Evolutionary conservation across 352 stramenopile genomes (phyloP).

Genomic region (Thraustotheca clavata): DNA sequence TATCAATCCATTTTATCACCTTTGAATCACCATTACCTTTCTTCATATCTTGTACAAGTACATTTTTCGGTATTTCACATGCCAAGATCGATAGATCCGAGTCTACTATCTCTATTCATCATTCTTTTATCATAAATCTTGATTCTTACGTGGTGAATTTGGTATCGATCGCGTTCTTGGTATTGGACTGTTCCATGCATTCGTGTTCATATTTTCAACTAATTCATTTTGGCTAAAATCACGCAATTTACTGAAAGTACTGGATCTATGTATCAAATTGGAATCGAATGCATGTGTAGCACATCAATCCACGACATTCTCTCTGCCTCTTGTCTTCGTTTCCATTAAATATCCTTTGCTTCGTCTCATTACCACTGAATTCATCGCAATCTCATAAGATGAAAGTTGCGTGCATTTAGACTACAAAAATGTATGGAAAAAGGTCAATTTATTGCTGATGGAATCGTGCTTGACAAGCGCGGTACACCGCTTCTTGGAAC

Average conservation of each 20-base stretch:
- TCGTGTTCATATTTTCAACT: background rate
- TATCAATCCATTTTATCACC: background rate
- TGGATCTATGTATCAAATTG: background rate
- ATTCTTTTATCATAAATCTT: background rate
- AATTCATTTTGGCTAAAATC: background rate
- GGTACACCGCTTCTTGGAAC: slow-evolving; percentile 12
- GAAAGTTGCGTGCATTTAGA: background rate
- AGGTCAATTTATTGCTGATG: background rate
- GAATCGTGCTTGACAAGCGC: slow-evolving; percentile 14
- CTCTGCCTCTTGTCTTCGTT: background rate
- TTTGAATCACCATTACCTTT: background rate
- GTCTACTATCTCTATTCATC: background rate
- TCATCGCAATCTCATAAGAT: background rate
- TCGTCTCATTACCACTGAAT: background rate
- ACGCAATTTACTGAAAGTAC: background rate
- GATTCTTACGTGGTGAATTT: background rate
- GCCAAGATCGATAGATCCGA: background rate
- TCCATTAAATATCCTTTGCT: background rate
- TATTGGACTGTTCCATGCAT: background rate
- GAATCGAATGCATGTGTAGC: background rate
- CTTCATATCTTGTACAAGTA: background rate
- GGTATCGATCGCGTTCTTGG: background rate
- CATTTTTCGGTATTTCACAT: background rate
- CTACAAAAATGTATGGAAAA: slow-evolving; percentile 5
- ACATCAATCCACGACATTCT: background rate